Evolutionary conservation across 2,329 filamentous ascomycete species (phyloP), one percentile per base, ranked within the genome.

Genomic region (Diaporthe velutina): DNA sequence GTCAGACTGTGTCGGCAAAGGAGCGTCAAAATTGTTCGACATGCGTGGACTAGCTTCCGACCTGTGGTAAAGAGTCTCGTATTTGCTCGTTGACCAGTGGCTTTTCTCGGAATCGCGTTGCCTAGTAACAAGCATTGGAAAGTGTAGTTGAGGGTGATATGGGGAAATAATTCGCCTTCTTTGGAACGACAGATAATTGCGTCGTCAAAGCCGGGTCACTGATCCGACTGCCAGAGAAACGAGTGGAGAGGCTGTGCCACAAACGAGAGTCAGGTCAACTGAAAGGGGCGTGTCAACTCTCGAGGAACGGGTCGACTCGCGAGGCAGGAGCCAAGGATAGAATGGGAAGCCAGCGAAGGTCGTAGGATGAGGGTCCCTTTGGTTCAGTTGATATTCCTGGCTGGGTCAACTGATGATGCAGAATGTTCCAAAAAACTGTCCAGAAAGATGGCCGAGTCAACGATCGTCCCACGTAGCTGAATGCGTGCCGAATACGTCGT

Each of bases 101-200:
- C 83, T 89, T 82, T 88, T 85, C 80, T 90, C 88, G 80, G 87
- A 83, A 77, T 89, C 87, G 82, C 84, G 83, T 80, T 87, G 86
- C 83, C 88, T 87, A 80, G 88, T 86, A 84, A 88, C 87, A 81
- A 90, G 87, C 89, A 90, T 89, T 88, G 84, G 85, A 83, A 85
- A 83, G 76, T 77, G 75, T 17, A 79, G 72, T 74, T 77, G 72
- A 78, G 54, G 40, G 19, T 45, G 45, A 68, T 33, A 15, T 48
- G 38, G 61, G 45, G 55, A 45, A 71, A 66, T 30, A 35, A 7
- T 33, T 70, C 30, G 52, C 55, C 68, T 22, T 45, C 45, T 74
- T 42, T 61, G 58, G 38, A 38, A 22, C 25, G 75, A 55, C 64
- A 71, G 55, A 57, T 42, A 40, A 74, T 48, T 33, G 76, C 75